Base-by-base conservation (phyloP, 23 red algal genomes). In the Gracilariopsis chorda region DNA sequence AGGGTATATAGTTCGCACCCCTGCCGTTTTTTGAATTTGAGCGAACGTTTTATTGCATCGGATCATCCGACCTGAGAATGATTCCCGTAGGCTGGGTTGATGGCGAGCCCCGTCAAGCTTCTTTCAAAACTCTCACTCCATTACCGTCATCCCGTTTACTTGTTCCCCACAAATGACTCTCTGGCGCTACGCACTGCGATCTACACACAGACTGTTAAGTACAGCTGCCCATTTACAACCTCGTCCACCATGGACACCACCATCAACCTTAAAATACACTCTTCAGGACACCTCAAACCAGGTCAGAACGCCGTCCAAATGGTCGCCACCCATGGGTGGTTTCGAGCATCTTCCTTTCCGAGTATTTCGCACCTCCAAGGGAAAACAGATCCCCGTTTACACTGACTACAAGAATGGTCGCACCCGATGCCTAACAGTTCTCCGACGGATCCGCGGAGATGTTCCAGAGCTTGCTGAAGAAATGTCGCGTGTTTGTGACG, bases 321-420 rank as follows among this genome's bases (percentile, higher is more conserved):
- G 92, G 92, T 77, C 84, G 7, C 92, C 92, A 49, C 92, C 92
- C 13, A 73, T 87, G 87, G 92, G 92, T 7, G 73, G 68, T 20
- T 35, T 63, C 69, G 92, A 94, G 55, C 16, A 46, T 46, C 92
- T 94, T 63, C 92, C 92, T 30, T 94, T 94, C 73, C 68, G 92
- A 19, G 72, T 94, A 14, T 94, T 94, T 60, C 92, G 92, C 27
- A 94, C 92, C 29, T 14, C 57, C 27, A 94, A 94, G 46, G 92
- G 33, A n/a, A 89, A 94, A 39, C 78, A 84, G 25, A 49, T 94
- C 1, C 92, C 92, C 39, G 92, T 94, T 7, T 94, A 94, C 42
- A 87, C 82, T 1, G 92, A 94, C 83, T 94, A 88, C 29, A 19
- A 45, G 11, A 89, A 88, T 81, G 84, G 84, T 37, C 68, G 92